These are phyloP conservation scores for Jatropha podagrica DNA, from an alignment of 441 rosid genomes.

Conservation along the genomic window DNA sequence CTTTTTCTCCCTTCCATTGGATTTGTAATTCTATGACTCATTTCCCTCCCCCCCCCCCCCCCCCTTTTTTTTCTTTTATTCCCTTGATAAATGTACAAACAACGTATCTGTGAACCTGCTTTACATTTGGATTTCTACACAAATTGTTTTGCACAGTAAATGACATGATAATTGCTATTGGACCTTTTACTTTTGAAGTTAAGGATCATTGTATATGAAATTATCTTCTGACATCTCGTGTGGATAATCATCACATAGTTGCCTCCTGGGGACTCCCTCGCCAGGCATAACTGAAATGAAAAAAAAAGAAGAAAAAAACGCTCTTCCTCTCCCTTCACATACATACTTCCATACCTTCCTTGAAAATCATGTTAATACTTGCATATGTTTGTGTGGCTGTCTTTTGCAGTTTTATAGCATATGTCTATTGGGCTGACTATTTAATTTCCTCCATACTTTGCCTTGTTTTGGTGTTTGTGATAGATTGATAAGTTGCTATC, in stretches of 20 bases:
- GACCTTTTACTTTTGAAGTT: neutral
- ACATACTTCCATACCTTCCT: neutral
- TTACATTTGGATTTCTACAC: no score
- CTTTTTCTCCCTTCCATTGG: neutral
- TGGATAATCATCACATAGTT: neutral
- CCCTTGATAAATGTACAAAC: no score
- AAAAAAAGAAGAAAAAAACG: neutral
- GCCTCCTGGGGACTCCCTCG: neutral
- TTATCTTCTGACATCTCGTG: neutral
- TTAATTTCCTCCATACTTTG: neutral
- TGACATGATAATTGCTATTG: no score
- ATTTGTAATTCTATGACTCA: neutral
- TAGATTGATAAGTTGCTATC: conserved; percentile 94
- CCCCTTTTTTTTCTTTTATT: no score
- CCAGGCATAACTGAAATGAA: neutral
- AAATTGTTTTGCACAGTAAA: no score
- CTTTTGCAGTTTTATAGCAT: neutral
- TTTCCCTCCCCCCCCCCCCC: neutral
- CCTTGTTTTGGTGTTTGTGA: conserved; percentile 20
- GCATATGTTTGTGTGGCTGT: neutral
- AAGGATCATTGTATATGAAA: neutral
- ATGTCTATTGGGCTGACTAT: neutral
- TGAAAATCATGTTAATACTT: neutral
- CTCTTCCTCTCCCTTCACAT: neutral
- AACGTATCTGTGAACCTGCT: no score